Base-by-base conservation (phyloP, 179 eudicot genomes). In the Silene noctiflora region DNA sequence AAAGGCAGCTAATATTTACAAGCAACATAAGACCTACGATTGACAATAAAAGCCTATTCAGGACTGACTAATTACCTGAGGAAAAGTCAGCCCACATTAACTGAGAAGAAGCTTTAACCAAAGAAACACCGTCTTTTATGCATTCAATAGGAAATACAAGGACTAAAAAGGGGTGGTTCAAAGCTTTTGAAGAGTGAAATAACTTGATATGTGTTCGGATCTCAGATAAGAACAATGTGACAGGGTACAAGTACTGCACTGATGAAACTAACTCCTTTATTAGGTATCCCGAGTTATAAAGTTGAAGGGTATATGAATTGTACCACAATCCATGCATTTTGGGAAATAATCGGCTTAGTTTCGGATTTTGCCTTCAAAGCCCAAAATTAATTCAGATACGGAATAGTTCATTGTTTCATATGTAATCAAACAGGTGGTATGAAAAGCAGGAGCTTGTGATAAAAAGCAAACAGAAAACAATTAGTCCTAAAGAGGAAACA, bases 401-500 rank as follows among this genome's bases (percentile, higher is more conserved):
- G n/a, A 53, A 17, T 22, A 46, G 6, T 22, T 70, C 35, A 48
- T 3, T 22, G 31, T 22, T 22, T 21, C 3, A 13, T 16, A 10
- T 14, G 12, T 62, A 10, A 58, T 14, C 44, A 77, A 48, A 60
- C 58, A 14, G 60, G 13, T 6, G 31, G 27, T 27, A 33, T 6
- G 24, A 59, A 66, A 59, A 24, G 44, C 5, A 42, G 12, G 29
- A 20, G 19, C n/a, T 21, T 13, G 4, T 67, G 33, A 42, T 29
- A 66, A 67, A 35, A n/a, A 71, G 22, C 10, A 65, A 44, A 68
- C 10, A 13, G 17, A 61, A 39, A 31, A 1, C 21, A 7, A 58
- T 14, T 27, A 10, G 19, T 17, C 51, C 31, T 31, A 74, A 6
- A 78, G 33, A 74, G 24, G 22, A 81, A 29, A 25, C 10, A 58